Base-by-base conservation (phyloP, 2,329 filamentous ascomycete genomes). In the Curvularia sp. region DNA sequence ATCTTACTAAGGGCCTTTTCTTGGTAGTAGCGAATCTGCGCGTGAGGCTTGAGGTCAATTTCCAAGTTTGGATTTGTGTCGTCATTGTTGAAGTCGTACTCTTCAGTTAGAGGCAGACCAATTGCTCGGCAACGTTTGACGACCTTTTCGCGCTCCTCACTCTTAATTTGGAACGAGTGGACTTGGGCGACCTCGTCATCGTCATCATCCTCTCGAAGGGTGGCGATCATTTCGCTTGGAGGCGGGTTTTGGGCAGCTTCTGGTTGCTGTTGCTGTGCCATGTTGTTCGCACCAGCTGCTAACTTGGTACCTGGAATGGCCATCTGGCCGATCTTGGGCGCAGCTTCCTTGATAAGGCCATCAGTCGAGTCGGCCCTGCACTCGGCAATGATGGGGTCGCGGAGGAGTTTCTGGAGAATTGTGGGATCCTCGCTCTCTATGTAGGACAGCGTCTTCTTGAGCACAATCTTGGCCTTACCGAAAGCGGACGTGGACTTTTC, bases 1-100 rank as follows among this genome's bases (percentile, higher is more conserved):
- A 99, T 99, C 78, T 99, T 99, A 80, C 92, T 96, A 9, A 99
- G 82, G 65, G 93, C 96, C 80, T 97, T 96, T 77, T 99, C 95
- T 75, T 99, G 95, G 69, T 99, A 99, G 81, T 86, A 89, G 74
- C 94, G 88, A 74, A 98, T 98, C 71, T 94, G 90, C 0, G 93
- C 94, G 55, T 89, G 89, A 0, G 94, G 93, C 68, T 91, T 91
- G 48, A 98, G 82, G 75, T 98, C 94, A 67, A 99, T 99, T 56
- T 98, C 93, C 34, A 99, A 82, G 49, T 92, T 97, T 0, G 94
- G 87, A 71, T 98, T 99, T 67, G 87, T 85, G 60, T 91, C 87
- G 74, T 99, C 95, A 67, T 95, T 93, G 57, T 93, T 86, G 77
- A 98, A 99, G 76, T 99, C 95, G 77, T 99, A 99, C 78, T 99